Base-by-base conservation (phyloP, 192 early-diverging fungal species). In the Coemansia sp. region DNA sequence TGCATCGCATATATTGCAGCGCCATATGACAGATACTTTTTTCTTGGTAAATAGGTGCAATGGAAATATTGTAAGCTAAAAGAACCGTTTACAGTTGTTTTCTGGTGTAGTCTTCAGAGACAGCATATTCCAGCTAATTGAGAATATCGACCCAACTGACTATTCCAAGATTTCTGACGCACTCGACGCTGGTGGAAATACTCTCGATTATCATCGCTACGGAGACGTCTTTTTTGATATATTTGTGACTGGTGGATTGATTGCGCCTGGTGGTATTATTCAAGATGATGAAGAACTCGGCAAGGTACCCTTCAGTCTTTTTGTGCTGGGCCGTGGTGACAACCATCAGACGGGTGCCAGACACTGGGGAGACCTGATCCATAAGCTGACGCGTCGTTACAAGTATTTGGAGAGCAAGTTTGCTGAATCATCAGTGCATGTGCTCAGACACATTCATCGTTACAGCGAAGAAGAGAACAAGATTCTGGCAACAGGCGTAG, bases 171-270 rank as follows among this genome's bases (percentile, higher is more conserved):
- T 93, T 74, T 85, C 87, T 24, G 57, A 68, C 67, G 81, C 87
- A 26, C 85, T 97, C 65, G 95, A 97, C 82, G 70, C 71, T 19
- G 86, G 87, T 56, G 92, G 88, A 44, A 90, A 92, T 68, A 93
- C 88, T 65, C 88, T 96, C 67, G 94, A 96, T 72, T 95, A 93
- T 83, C 92, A 92, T 78, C 90, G 93, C 68, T 98, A 98, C 90
- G 91, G 88, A 58, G 96, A 98, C 69, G 83, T 90, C 32, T 85
- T 98, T 60, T 98, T 96, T 82, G 96, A 98, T 85, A 78, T 97
- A 48, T 76, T 96, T 64, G 90, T 97, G 61, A 88, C 89, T 62
- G 96, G 96, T 59, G 94, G 94, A 66, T 85, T 96, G 53, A 84
- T 96, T 62, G 91, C 73, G 3, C 73, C 71, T 5, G 76, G 79